phyloP scores from a whole-genome alignment of 2,329 filamentous ascomycete genomes.

The Pseudogymnoascus sp. region DNA sequence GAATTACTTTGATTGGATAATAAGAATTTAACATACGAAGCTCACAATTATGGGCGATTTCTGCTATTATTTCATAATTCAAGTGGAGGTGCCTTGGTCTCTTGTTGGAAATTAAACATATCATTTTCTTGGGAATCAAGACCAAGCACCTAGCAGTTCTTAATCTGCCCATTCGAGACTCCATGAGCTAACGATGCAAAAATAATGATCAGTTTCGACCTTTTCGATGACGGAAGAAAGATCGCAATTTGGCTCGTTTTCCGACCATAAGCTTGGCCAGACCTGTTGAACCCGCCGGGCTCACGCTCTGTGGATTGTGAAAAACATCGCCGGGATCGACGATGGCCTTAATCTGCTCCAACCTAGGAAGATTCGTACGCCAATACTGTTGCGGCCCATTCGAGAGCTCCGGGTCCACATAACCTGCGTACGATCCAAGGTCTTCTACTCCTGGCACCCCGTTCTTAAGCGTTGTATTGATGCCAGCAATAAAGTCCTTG shows the following conservation, averaged over 20 bases:
- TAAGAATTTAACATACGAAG: background rate
- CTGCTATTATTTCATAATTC: too few relatives aligned
- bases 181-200: too few relatives aligned
- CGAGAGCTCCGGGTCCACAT: slow-evolving; percentile 46
- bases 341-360: slow-evolving; percentile 45
- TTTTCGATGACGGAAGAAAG: background rate
- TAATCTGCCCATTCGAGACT: too few relatives aligned
- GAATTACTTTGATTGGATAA: background rate
- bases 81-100: too few relatives aligned
- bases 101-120: too few relatives aligned
- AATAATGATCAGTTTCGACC: too few relatives aligned
- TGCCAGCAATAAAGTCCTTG: slow-evolving; percentile 44
- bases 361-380: slow-evolving; percentile 43
- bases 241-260: background rate
- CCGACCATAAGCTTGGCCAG: too few relatives aligned
- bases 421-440: slow-evolving; percentile 54
- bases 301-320: slow-evolving; percentile 43
- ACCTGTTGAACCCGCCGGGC: background rate
- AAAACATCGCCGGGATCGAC: slow-evolving; percentile 52
- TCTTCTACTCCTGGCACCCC: slow-evolving; percentile 34
- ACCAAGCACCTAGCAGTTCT: too few relatives aligned
- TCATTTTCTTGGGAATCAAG: too few relatives aligned
- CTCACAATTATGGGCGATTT: background rate
- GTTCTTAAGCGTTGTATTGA: slow-evolving; percentile 41
- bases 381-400: slow-evolving; percentile 46